Conservation (phyloP, 306 rosid species). For the Quercus parvula region DNA sequence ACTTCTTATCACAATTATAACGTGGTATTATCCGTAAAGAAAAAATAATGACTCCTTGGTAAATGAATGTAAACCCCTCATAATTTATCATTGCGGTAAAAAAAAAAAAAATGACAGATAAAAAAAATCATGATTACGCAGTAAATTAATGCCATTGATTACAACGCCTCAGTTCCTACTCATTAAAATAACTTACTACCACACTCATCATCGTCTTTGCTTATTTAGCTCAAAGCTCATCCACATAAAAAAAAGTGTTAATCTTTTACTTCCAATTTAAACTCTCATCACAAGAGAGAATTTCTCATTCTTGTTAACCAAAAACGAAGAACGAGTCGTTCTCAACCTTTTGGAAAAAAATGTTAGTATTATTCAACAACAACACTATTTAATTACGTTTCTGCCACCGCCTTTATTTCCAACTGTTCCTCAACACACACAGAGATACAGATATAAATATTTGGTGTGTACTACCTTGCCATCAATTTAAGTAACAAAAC, state of each 20-base stretch:
- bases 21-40: rapidly evolving
- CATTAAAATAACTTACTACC: background rate
- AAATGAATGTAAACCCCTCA: too few relatives aligned
- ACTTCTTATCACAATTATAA: rapidly evolving
- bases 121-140: too few relatives aligned
- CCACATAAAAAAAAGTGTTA: too few relatives aligned
- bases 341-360: background rate
- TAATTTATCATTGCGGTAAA: too few relatives aligned
- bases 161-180: background rate
- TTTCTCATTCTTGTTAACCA: background rate
- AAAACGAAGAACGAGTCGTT: too few relatives aligned
- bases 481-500: conserved; percentile 19
- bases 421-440: background rate
- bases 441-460: background rate
- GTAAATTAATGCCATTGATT: too few relatives aligned
- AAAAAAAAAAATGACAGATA: too few relatives aligned
- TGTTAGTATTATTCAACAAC: conserved; percentile 4
- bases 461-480: background rate
- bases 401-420: conserved; percentile 25
- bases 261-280: too few relatives aligned
- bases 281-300: too few relatives aligned
- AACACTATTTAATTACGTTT: conserved; percentile 12
- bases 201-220: background rate
- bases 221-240: background rate
- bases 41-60: too few relatives aligned